A percentile compares a stretch with the other conserved stretches of the same genome.
These are phyloP conservation scores for Neurospora pannonica DNA, from an alignment of 495 filamentous ascomycete genomes.

Conservation along the genomic window DNA sequence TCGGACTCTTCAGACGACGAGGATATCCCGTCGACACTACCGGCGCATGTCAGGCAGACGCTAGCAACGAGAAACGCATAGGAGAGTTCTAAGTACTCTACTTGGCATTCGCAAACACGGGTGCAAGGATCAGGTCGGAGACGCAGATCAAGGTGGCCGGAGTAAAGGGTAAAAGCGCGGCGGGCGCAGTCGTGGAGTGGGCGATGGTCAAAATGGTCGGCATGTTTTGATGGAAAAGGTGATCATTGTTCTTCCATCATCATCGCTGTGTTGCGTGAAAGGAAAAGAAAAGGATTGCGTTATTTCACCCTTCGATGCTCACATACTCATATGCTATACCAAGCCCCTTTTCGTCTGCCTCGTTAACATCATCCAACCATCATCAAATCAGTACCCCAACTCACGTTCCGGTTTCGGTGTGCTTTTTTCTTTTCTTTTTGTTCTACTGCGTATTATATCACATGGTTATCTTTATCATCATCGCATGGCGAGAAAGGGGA, in stretches of 20 bases:
- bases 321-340: neutral
- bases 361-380: neutral
- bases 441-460: neutral
- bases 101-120: neutral
- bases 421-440: neutral
- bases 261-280: neutral
- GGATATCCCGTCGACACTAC: slow-evolving; percentile 35
- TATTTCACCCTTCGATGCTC: neutral
- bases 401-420: neutral
- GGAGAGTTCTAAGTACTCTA: neutral
- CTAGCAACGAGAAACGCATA: slow-evolving; percentile 5
- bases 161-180: neutral
- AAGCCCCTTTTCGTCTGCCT: neutral
- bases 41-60: slow-evolving; percentile 13
- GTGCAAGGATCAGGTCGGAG: neutral
- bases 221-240: neutral
- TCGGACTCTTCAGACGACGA: slow-evolving; percentile 29
- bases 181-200: neutral
- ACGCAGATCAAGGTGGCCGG: neutral
- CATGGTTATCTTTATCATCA: neutral
- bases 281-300: neutral
- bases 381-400: neutral
- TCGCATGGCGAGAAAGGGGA: neutral
- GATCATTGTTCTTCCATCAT: neutral
- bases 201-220: neutral